These are phyloP conservation scores for Kandelia obovata DNA, from an alignment of 345 rosid genomes.

Conservation along the genomic window DNA sequence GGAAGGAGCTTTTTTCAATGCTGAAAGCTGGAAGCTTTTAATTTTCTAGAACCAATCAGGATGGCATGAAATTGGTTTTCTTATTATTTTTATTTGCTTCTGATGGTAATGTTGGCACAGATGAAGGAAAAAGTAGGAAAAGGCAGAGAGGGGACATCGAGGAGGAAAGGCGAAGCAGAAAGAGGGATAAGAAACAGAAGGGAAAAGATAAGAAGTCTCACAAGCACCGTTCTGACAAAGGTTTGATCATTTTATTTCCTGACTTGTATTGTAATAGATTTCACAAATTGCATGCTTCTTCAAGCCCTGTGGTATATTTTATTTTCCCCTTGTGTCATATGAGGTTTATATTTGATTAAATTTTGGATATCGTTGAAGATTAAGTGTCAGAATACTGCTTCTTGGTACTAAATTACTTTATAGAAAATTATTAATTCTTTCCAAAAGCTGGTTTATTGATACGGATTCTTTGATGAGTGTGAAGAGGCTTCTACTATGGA, in stretches of 20 bases:
- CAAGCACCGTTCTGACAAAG: constrained; percentile 54
- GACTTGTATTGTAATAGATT: background rate
- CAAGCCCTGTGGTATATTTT: background rate
- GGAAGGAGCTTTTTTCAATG: no score
- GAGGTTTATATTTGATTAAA: no score
- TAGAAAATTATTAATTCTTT: no score
- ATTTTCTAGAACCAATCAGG: background rate
- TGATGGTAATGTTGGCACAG: constrained; percentile 28
- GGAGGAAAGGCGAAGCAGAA: constrained; percentile 39
- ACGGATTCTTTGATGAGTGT: no score
- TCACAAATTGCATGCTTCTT: background rate
- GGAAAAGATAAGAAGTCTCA: constrained; percentile 52
- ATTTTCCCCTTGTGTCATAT: background rate
- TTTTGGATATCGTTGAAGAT: no score
- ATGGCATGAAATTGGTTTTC: background rate
- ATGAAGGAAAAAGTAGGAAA: constrained; percentile 49
- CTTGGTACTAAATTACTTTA: no score
- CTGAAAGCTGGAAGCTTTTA: no score
- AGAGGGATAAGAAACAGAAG: constrained; percentile 43
- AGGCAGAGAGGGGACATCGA: constrained; percentile 47
- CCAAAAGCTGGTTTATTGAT: no score
- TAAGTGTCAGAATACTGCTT: no score
- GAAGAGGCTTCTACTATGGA: no score
- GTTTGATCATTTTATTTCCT: constrained; percentile 10
- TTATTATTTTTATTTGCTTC: constrained; percentile 5